Percentiles rank a stretch among this genome's conserved stretches.
phyloP scores from a whole-genome alignment of 108 stramenopile species.

The Seminavis robusta region DNA sequence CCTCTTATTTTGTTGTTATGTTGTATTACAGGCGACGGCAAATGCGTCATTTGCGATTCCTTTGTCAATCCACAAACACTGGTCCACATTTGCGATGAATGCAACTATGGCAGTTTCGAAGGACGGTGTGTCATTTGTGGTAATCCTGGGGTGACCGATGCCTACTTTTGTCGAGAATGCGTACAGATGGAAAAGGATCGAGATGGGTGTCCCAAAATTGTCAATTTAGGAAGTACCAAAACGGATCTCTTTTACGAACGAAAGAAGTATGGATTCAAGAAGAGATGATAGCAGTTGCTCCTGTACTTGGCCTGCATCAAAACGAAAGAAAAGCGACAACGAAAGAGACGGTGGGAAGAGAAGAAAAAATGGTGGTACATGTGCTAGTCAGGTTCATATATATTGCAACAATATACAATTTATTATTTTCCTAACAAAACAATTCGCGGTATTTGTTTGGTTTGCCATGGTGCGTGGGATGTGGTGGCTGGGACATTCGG shows the following conservation, averaged over 20 bases:
- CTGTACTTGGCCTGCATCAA: no score
- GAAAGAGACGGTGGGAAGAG: no score
- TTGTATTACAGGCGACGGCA: slow-evolving; percentile 75
- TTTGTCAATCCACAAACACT: slow-evolving; percentile 91
- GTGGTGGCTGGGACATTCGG: no score
- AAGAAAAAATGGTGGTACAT: no score
- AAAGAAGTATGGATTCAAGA: slow-evolving; percentile 96
- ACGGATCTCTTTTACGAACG: slow-evolving; percentile 98
- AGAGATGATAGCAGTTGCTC: no score
- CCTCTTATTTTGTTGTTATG: neutral
- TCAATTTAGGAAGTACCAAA: slow-evolving; percentile 95
- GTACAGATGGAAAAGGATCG: slow-evolving; percentile 94
- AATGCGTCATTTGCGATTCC: slow-evolving; percentile 96
- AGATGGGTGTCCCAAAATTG: slow-evolving; percentile 99
- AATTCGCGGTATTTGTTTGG: no score
- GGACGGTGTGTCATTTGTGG: slow-evolving; percentile 97
- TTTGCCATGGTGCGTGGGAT: no score
- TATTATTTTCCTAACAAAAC: no score
- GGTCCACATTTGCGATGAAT: slow-evolving; percentile 98
- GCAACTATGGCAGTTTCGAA: slow-evolving; percentile 95
- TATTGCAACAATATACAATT: no score
- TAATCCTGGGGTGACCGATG: slow-evolving; percentile 94
- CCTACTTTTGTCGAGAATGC: slow-evolving; percentile 99
- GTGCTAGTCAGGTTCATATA: no score
- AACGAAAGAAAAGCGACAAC: no score